Percentiles rank a stretch among this genome's conserved stretches.
Conservation (phyloP, 2,329 filamentous ascomycete genomes). For the Malbranchea zuffiana region DNA sequence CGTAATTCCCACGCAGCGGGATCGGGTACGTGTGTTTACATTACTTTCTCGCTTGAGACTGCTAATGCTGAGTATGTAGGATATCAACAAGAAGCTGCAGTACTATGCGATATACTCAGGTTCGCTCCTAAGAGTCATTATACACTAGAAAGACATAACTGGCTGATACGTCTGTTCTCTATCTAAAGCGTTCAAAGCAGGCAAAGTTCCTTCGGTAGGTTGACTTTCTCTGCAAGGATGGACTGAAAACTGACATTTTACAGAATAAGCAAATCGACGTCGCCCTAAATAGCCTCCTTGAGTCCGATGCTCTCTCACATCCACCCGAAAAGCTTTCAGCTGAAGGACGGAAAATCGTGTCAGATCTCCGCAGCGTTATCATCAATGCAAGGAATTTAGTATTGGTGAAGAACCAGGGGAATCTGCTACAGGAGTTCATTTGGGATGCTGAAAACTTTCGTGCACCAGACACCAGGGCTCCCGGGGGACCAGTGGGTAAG, state of each 20-base stretch:
- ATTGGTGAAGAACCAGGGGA: slow-evolving; percentile 87
- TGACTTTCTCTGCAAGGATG: not conserved
- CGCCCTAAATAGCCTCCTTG: slow-evolving; percentile 77
- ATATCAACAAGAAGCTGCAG: slow-evolving; percentile 90
- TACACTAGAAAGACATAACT: too few species aligned
- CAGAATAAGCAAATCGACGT: slow-evolving; percentile 94
- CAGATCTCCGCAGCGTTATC: slow-evolving; percentile 68
- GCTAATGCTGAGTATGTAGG: slow-evolving; percentile 23
- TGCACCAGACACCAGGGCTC: slow-evolving; percentile 45
- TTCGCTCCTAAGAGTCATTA: slow-evolving; percentile 29
- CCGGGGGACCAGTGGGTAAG: slow-evolving; percentile 61
- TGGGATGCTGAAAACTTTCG: slow-evolving; percentile 78
- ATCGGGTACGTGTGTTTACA: slow-evolving; percentile 10
- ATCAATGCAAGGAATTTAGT: slow-evolving; percentile 74
- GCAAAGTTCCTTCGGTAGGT: slow-evolving; percentile 81
- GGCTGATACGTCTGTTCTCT: too few species aligned
- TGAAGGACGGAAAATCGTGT: slow-evolving; percentile 70
- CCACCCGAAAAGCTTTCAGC: slow-evolving; percentile 67
- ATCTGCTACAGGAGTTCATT: slow-evolving; percentile 91
- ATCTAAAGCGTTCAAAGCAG: slow-evolving; percentile 41
- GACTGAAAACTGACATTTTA: slow-evolving; percentile 12
- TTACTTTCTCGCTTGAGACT: not conserved
- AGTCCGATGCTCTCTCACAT: slow-evolving; percentile 55
- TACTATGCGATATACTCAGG: slow-evolving; percentile 76
- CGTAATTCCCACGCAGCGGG: slow-evolving; percentile 8